phyloP scores from a whole-genome alignment of 768 basidiomycete genomes.

The Russula lepida region DNA sequence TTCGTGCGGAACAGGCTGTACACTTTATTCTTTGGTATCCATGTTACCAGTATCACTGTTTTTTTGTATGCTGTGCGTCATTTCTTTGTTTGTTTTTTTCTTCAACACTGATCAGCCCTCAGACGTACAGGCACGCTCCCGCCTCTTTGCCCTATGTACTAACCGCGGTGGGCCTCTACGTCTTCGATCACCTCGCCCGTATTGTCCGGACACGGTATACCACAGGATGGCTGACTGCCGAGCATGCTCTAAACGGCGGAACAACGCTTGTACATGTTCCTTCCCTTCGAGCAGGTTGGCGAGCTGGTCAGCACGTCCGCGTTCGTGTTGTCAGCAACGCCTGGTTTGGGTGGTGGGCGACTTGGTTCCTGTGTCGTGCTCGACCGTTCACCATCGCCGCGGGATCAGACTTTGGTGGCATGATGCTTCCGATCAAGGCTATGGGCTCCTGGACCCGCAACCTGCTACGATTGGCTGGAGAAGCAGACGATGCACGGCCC shows the following conservation, averaged over 20 bases:
- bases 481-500: constrained; percentile 29
- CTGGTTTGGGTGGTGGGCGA: constrained; percentile 28
- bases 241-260: constrained; percentile 34
- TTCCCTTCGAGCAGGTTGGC: constrained; percentile 42
- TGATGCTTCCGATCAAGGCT: constrained; percentile 45
- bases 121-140: constrained; percentile 21
- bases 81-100: neutral
- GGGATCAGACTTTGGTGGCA: constrained; percentile 34
- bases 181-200: constrained; percentile 40
- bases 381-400: constrained; percentile 41
- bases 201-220: constrained; percentile 39
- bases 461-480: constrained; percentile 35
- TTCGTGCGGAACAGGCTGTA: constrained; percentile 37
- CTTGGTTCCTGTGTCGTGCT: constrained; percentile 11
- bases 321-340: constrained; percentile 39
- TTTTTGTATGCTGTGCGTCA: constrained; percentile 29
- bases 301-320: constrained; percentile 53
- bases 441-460: constrained; percentile 42
- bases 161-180: constrained; percentile 34
- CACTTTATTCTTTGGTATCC: constrained; percentile 36
- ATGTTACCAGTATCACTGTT: constrained; percentile 36
- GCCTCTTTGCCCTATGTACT: constrained; percentile 35
- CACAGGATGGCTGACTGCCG: constrained; percentile 36
- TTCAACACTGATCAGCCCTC: neutral
- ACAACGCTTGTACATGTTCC: constrained; percentile 42